phyloP scores from a whole-genome alignment of 75 land plant species.

The Pinus taeda region DNA sequence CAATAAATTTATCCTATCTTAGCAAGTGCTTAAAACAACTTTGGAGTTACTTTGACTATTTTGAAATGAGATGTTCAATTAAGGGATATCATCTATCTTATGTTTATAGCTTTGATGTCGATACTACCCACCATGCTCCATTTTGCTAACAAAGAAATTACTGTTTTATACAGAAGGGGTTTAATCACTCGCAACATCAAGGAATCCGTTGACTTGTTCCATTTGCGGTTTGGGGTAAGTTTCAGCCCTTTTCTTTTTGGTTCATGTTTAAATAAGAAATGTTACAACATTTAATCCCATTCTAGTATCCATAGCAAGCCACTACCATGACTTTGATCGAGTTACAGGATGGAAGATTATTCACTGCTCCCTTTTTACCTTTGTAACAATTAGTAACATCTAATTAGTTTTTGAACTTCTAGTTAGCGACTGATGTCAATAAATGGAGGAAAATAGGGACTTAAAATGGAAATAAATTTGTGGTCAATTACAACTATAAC shows the following conservation, averaged over 20 bases:
- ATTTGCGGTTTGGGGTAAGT: conserved; percentile 73
- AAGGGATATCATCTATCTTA: background rate
- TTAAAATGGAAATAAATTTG: too few relatives aligned
- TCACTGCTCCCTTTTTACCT: too few relatives aligned
- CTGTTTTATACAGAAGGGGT: conserved; percentile 49
- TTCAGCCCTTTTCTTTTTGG: background rate
- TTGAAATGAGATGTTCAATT: background rate
- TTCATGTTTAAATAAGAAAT: background rate
- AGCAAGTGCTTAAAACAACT: background rate
- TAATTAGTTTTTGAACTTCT: too few relatives aligned
- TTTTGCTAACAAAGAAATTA: background rate
- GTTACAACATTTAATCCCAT: conserved; percentile 10
- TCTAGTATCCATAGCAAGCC: conserved; percentile 1
- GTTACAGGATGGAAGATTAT: background rate
- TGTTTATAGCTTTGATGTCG: background rate
- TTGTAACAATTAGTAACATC: too few relatives aligned
- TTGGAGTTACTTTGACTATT: background rate
- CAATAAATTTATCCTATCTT: background rate
- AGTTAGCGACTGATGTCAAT: too few relatives aligned
- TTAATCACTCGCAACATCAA: conserved; percentile 92
- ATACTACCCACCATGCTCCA: background rate
- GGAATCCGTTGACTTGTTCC: conserved; percentile 87
- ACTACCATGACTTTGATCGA: background rate
- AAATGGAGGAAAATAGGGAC: too few relatives aligned
- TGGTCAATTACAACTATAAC: too few relatives aligned